Percentiles rank a stretch among this genome's conserved stretches.
Evolutionary conservation across 2,329 filamentous ascomycete species (phyloP).

Genomic region (Rhynchosporium secalis): DNA sequence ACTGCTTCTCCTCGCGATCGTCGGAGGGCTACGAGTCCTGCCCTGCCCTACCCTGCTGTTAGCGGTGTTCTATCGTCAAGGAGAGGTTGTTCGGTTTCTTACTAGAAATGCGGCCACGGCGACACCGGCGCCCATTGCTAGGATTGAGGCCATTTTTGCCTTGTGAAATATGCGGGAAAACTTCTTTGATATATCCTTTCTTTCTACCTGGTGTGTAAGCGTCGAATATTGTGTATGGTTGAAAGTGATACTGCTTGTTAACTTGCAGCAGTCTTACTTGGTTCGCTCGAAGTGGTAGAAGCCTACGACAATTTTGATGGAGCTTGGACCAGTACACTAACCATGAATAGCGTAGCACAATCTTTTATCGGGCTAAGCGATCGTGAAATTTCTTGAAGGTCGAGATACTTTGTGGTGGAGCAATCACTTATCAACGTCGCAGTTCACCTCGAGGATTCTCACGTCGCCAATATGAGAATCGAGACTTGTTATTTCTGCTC

Average conservation of each 20-base stretch:
- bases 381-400: constrained; percentile 25
- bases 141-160: constrained; percentile 55
- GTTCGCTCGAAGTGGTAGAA: not conserved
- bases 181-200: not conserved
- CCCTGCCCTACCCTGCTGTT: constrained; percentile 68
- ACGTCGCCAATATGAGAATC: constrained; percentile 44
- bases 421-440: not conserved
- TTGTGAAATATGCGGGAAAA: not conserved
- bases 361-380: constrained; percentile 24
- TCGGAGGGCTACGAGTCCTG: constrained; percentile 84
- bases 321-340: constrained; percentile 12
- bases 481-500: constrained; percentile 73
- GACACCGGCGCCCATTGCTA: constrained; percentile 60
- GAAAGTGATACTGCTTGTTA: not conserved
- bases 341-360: constrained; percentile 20
- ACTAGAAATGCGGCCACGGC: constrained; percentile 68
- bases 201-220: not conserved
- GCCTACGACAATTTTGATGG: constrained; percentile 17
- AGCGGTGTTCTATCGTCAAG: constrained; percentile 19
- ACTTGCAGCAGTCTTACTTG: not conserved
- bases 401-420: constrained; percentile 16
- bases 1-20: constrained; percentile 73
- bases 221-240: not conserved
- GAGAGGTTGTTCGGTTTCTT: constrained; percentile 33
- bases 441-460: constrained; percentile 6